Evolutionary conservation across 345 rosid genomes (phyloP).

Genomic region (Citrus reticulata): DNA sequence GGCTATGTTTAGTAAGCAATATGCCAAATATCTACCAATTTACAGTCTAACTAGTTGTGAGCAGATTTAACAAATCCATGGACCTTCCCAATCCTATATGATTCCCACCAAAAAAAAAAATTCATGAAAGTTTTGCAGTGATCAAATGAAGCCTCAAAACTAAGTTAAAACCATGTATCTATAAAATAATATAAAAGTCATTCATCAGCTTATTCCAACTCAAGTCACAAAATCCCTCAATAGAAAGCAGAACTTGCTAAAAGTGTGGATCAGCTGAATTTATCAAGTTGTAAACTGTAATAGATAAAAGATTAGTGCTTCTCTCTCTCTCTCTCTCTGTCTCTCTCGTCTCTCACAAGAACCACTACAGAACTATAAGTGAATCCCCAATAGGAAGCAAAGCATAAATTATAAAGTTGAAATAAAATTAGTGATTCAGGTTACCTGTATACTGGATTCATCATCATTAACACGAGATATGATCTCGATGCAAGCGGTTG

Average conservation of each 20-base stretch:
- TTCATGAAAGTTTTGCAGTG: background rate
- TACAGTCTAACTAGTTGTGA: background rate
- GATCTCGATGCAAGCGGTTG: conserved; percentile 88
- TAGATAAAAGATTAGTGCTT: background rate
- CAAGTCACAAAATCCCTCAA: background rate
- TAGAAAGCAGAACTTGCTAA: background rate
- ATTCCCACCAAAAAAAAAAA: background rate
- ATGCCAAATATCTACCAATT: background rate
- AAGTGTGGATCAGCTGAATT: background rate
- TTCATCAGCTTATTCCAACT: background rate
- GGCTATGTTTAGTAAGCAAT: background rate
- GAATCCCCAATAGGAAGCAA: background rate
- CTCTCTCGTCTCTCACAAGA: background rate
- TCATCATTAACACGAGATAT: conserved; percentile 94
- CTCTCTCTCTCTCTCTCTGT: background rate
- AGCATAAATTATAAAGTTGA: background rate
- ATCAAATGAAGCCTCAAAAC: background rate
- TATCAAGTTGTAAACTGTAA: too few relatives aligned
- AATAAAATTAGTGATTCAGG: conserved; percentile 7
- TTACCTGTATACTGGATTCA: conserved; percentile 96
- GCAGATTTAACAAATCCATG: background rate
- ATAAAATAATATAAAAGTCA: background rate
- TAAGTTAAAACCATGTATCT: background rate
- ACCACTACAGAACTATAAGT: background rate
- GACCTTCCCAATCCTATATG: background rate